phyloP scores from a whole-genome alignment of 306 rosid genomes.

The Dalbergia cultrata region DNA sequence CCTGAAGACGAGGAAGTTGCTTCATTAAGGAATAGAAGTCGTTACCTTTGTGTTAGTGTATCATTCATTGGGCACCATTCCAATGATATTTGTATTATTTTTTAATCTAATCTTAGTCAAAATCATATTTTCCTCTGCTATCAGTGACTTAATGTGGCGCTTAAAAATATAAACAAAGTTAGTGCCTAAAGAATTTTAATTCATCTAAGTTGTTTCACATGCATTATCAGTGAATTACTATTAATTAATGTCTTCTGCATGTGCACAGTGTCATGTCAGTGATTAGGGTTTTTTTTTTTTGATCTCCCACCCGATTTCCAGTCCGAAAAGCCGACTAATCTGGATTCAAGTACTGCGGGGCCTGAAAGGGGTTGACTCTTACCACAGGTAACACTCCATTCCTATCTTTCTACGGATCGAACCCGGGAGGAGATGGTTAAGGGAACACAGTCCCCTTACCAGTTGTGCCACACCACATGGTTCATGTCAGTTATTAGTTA shows the following conservation, averaged over 20 bases:
- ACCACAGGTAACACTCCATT: no score
- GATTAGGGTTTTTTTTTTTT: no score
- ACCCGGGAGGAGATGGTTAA: no score
- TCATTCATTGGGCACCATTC: constrained; percentile 17
- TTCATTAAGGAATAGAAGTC: constrained; percentile 49
- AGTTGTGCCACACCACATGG: no score
- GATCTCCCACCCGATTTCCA: no score
- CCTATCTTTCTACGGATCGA: no score
- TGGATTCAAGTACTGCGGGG: no score
- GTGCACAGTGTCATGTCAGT: background rate
- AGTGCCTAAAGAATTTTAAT: constrained; percentile 7
- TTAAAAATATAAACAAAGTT: background rate
- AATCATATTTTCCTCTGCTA: background rate
- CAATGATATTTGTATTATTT: constrained; percentile 32
- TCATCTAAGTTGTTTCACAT: background rate
- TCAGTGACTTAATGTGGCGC: constrained; percentile 19
- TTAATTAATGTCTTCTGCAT: background rate
- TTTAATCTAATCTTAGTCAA: constrained; percentile 20
- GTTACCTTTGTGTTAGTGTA: constrained; percentile 11
- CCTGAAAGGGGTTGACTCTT: no score
- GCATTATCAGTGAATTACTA: background rate
- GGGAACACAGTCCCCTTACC: no score
- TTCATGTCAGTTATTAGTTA: no score
- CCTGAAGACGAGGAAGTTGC: constrained; percentile 37
- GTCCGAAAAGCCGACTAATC: no score